Conservation (phyloP, 805 yeast genomes). For the Lipomyces chichibuensis region DNA sequence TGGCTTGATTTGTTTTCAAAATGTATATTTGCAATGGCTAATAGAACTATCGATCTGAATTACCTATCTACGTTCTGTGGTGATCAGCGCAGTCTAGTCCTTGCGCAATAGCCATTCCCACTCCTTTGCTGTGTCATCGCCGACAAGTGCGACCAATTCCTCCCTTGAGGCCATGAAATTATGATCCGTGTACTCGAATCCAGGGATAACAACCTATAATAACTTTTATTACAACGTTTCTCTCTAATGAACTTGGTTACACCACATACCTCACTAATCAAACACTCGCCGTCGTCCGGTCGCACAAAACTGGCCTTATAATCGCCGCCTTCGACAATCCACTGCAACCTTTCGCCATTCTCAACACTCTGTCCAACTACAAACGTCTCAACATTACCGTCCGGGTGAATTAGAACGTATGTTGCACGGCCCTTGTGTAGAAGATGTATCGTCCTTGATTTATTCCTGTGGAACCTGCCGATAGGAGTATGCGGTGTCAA, state of each 20-base stretch:
- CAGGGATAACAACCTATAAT: constrained; percentile 66
- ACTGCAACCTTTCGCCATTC: constrained; percentile 54
- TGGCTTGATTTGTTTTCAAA: background rate
- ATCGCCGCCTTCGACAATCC: constrained; percentile 67
- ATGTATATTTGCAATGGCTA: background rate
- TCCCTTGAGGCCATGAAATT: constrained; percentile 47
- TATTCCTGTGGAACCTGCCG: constrained; percentile 56
- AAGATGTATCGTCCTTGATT: constrained; percentile 59
- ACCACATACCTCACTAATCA: constrained; percentile 36
- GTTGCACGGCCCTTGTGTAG: constrained; percentile 60
- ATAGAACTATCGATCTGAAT: background rate
- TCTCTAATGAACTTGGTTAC: background rate
- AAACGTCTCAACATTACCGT: constrained; percentile 54
- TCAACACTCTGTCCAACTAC: constrained; percentile 54
- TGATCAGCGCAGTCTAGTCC: constrained; percentile 19
- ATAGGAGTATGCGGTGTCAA: constrained; percentile 55
- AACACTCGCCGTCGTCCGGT: constrained; percentile 44
- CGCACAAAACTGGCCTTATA: constrained; percentile 56
- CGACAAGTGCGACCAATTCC: constrained; percentile 44
- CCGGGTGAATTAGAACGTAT: constrained; percentile 57
- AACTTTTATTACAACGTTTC: constrained; percentile 31
- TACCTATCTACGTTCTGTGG: background rate
- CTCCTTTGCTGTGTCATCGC: constrained; percentile 45
- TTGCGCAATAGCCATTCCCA: constrained; percentile 47
- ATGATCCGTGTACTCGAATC: constrained; percentile 61